These are phyloP conservation scores for Leccinellum rugosiceps DNA, from an alignment of 768 basidiomycete species.

Conservation along the genomic window DNA sequence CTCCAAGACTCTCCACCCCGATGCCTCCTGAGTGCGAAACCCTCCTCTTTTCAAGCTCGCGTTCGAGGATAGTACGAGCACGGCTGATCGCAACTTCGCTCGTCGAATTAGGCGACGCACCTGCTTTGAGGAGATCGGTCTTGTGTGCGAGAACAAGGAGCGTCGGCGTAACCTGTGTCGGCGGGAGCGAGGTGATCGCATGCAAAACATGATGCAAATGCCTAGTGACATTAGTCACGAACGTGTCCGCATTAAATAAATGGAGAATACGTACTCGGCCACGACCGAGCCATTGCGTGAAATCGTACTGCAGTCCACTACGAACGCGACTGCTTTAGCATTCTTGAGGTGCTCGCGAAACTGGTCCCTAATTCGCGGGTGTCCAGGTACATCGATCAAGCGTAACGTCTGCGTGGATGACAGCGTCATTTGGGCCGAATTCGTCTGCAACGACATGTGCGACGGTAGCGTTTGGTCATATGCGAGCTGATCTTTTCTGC, in stretches of 20 bases:
- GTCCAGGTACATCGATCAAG: conserved; percentile 79
- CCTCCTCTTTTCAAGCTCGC: conserved; percentile 79
- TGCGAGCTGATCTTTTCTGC: conserved; percentile 47
- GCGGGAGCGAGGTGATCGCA: conserved; percentile 66
- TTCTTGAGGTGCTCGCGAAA: conserved; percentile 62
- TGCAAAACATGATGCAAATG: conserved; percentile 73
- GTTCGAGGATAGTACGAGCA: conserved; percentile 74
- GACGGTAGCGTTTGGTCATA: conserved; percentile 64
- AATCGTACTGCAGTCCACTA: conserved; percentile 75
- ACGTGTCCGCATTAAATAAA: neutral
- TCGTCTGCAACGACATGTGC: conserved; percentile 76
- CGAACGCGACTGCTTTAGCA: conserved; percentile 68
- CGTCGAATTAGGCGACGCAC: conserved; percentile 32
- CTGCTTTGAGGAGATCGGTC: conserved; percentile 59
- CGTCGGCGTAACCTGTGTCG: conserved; percentile 58
- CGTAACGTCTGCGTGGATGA: conserved; percentile 43
- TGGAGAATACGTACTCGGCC: conserved; percentile 65
- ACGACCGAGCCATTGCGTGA: conserved; percentile 72
- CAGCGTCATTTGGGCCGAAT: conserved; percentile 49
- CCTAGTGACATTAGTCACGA: conserved; percentile 36
- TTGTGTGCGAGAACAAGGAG: conserved; percentile 77
- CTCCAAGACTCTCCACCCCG: conserved; percentile 70
- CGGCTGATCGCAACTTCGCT: conserved; percentile 61
- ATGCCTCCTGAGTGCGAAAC: conserved; percentile 61
- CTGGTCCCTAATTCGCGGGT: conserved; percentile 74